Conservation (phyloP, 2,329 filamentous ascomycete species). For the Clonostachys byssicola region DNA sequence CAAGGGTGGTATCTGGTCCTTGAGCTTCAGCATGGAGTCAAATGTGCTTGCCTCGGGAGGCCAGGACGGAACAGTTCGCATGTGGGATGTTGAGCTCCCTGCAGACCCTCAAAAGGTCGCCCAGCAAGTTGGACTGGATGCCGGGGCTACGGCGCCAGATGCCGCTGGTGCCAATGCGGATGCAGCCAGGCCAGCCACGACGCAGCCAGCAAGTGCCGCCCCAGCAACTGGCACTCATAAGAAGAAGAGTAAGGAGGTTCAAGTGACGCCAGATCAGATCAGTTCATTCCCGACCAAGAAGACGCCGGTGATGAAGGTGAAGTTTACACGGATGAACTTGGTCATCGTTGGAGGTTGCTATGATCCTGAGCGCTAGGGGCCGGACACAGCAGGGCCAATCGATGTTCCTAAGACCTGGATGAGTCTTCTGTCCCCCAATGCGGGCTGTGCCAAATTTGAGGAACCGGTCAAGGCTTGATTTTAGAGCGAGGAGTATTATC, state of each 20-base stretch:
- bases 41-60: constrained; percentile 86
- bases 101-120: constrained; percentile 59
- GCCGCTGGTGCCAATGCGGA: constrained; percentile 22
- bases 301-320: constrained; percentile 87
- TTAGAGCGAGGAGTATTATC: too few species aligned
- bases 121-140: constrained; percentile 35
- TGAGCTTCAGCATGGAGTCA: constrained; percentile 91
- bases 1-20: constrained; percentile 88
- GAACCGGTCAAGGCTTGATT: too few species aligned
- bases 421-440: too few species aligned
- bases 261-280: constrained; percentile 90
- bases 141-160: constrained; percentile 34
- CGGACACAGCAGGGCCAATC: background rate
- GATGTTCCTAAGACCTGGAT: background rate
- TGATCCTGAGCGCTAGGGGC: constrained; percentile 43
- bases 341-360: constrained; percentile 79
- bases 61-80: constrained; percentile 84
- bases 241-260: constrained; percentile 87
- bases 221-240: constrained; percentile 32
- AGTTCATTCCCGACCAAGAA: constrained; percentile 95
- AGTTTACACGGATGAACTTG: constrained; percentile 93
- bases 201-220: background rate
- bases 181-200: background rate
- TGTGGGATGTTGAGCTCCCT: constrained; percentile 85
- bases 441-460: too few species aligned